These are phyloP conservation scores for Ampelomyces quisqualis DNA, from an alignment of 2,329 filamentous ascomycete genomes.

Conservation along the genomic window DNA sequence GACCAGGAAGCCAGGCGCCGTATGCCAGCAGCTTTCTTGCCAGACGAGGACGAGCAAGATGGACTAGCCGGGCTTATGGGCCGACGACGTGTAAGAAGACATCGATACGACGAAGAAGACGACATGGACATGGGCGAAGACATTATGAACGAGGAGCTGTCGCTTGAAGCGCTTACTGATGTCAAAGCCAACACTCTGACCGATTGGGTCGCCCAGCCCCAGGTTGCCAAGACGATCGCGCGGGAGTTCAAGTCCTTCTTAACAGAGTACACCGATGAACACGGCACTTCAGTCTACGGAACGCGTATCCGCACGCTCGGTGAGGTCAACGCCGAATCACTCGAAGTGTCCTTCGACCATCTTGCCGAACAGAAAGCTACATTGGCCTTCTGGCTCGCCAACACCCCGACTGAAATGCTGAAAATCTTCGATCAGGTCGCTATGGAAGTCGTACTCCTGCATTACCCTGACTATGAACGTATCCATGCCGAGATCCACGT, in stretches of 20 bases:
- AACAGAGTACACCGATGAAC: constrained; percentile 90
- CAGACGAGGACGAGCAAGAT: constrained; percentile 83
- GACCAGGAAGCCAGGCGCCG: constrained; percentile 68
- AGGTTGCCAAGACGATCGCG: constrained; percentile 89
- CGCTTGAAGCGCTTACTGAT: constrained; percentile 85
- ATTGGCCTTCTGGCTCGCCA: constrained; percentile 92
- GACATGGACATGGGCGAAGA: constrained; percentile 86
- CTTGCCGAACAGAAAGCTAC: constrained; percentile 88
- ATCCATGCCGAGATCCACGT: constrained; percentile 98
- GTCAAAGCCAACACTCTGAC: constrained; percentile 91
- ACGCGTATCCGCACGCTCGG: constrained; percentile 93
- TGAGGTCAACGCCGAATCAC: constrained; percentile 92
- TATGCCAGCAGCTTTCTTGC: constrained; percentile 72
- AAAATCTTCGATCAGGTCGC: constrained; percentile 96
- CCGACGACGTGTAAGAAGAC: constrained; percentile 80
- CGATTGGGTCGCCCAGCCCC: constrained; percentile 89
- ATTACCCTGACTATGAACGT: constrained; percentile 96
- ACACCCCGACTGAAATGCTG: constrained; percentile 90
- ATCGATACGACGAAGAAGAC: constrained; percentile 93
- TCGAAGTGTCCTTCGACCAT: constrained; percentile 95
- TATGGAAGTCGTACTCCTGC: constrained; percentile 91
- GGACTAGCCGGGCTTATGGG: constrained; percentile 80
- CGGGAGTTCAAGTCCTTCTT: constrained; percentile 97
- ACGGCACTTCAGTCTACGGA: constrained; percentile 89
- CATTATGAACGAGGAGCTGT: constrained; percentile 93